Conservation (phyloP, 139 green algal species). For the Edaphochlamys debaryana region DNA sequence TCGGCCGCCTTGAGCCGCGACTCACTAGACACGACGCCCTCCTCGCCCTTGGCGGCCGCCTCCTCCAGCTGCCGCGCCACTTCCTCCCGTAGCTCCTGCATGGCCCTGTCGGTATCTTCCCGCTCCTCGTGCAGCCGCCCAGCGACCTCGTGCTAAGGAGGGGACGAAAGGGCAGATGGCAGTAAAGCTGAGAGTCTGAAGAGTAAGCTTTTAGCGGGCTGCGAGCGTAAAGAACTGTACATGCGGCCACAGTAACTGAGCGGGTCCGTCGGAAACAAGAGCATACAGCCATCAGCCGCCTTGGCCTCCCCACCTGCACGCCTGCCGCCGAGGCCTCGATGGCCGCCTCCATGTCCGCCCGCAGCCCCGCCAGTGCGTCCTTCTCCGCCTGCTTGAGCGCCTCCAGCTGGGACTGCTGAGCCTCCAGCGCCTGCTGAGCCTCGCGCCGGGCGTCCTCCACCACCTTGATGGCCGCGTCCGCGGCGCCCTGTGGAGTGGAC, state of each 20-base stretch:
- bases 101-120: not conserved
- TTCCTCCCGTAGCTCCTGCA: not conserved
- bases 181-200: too few species aligned
- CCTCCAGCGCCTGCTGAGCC: not conserved
- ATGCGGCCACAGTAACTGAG: too few species aligned
- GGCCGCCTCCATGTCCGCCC: not conserved
- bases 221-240: too few species aligned
- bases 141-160: not conserved
- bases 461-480: not conserved
- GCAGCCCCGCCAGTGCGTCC: not conserved
- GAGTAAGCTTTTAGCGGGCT: too few species aligned
- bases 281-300: too few species aligned
- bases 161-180: too few species aligned
- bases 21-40: slow-evolving; percentile 3
- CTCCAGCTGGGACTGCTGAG: not conserved
- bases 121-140: not conserved
- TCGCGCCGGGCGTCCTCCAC: not conserved
- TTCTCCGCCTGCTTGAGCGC: not conserved
- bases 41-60: not conserved
- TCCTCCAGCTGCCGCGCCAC: not conserved
- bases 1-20: not conserved
- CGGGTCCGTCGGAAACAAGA: too few species aligned
- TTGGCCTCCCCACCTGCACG: slow-evolving; percentile 27
- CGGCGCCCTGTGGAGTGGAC: not conserved
- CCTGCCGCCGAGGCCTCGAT: not conserved